Percentiles rank a stretch among this genome's conserved stretches.
Evolutionary conservation across 2,329 filamentous ascomycete species (phyloP).

Genomic region (Cryphonectria parasitica): DNA sequence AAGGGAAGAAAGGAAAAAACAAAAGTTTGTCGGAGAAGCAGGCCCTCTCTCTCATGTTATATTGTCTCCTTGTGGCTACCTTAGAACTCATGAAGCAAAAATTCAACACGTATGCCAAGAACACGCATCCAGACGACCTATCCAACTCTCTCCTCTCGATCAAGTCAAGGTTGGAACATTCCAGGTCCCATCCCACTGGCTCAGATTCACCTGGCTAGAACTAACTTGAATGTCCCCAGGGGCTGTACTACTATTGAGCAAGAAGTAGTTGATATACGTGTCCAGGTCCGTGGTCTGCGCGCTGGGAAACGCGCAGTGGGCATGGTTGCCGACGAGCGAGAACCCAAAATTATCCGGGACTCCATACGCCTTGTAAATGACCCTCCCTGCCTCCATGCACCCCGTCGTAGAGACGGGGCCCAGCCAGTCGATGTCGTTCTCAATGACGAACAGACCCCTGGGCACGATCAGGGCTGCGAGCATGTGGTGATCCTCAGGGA

Average conservation of each 20-base stretch:
- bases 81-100: background rate
- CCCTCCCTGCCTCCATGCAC: conserved; percentile 59
- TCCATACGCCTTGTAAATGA: conserved; percentile 59
- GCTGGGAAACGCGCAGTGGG: conserved; percentile 60
- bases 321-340: conserved; percentile 57
- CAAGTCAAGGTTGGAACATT: conserved; percentile 42
- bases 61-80: background rate
- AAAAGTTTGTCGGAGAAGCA: background rate
- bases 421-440: conserved; percentile 65
- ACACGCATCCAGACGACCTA: background rate
- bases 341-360: conserved; percentile 61
- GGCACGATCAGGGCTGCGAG: conserved; percentile 60
- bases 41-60: background rate
- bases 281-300: conserved; percentile 55
- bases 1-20: too few relatives aligned
- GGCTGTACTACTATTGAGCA: conserved; percentile 43
- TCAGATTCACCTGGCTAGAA: conserved; percentile 43
- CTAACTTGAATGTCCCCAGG: conserved; percentile 44
- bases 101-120: background rate
- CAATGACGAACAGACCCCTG: conserved; percentile 57
- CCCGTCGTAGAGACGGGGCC: conserved; percentile 59
- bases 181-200: conserved; percentile 47
- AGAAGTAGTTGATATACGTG: conserved; percentile 59
- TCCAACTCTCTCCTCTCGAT: background rate
- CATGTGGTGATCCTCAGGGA: conserved; percentile 63